Conservation (phyloP, 2,329 filamentous ascomycete genomes). For the Dactylellina drechsleri region DNA sequence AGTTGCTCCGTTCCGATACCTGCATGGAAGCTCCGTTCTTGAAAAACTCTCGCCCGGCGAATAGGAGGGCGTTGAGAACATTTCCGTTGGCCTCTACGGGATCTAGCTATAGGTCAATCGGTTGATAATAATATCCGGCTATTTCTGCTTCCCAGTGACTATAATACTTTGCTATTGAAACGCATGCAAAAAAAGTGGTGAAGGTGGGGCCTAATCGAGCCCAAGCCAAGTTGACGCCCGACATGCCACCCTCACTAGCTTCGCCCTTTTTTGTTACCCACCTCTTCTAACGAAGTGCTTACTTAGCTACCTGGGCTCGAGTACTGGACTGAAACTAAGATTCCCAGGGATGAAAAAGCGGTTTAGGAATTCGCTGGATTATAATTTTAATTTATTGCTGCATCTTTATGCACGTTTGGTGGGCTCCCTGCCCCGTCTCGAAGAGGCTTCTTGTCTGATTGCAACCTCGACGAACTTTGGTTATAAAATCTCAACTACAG, state of each 20-base stretch:
- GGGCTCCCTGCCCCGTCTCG: constrained; percentile 18
- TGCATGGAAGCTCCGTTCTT: constrained; percentile 28
- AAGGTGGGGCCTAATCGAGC: constrained; percentile 1
- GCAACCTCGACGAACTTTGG: not conserved
- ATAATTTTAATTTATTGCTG: constrained; percentile 14
- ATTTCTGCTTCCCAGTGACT: too few species aligned
- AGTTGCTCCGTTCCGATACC: constrained; percentile 25
- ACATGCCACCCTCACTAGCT: too few species aligned
- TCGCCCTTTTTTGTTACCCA: too few species aligned
- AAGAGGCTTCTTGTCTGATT: constrained; percentile 7
- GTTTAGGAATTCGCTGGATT: not conserved
- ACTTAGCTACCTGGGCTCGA: not conserved
- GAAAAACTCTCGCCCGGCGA: constrained; percentile 12
- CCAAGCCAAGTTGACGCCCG: too few species aligned
- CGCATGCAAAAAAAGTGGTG: constrained; percentile 14
- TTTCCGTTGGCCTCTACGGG: constrained; percentile 9
- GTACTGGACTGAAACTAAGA: constrained; percentile 24
- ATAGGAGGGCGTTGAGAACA: constrained; percentile 11
- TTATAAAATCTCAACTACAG: too few species aligned
- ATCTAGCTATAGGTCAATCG: constrained; percentile 6
- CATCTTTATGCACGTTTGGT: constrained; percentile 16
- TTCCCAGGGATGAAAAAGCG: constrained; percentile 34
- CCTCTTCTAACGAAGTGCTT: too few species aligned
- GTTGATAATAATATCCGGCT: constrained; percentile 25
- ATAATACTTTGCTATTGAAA: constrained; percentile 12